These are phyloP conservation scores for Albophoma yamanashiensis DNA, from an alignment of 2,329 filamentous ascomycete genomes.

Conservation along the genomic window DNA sequence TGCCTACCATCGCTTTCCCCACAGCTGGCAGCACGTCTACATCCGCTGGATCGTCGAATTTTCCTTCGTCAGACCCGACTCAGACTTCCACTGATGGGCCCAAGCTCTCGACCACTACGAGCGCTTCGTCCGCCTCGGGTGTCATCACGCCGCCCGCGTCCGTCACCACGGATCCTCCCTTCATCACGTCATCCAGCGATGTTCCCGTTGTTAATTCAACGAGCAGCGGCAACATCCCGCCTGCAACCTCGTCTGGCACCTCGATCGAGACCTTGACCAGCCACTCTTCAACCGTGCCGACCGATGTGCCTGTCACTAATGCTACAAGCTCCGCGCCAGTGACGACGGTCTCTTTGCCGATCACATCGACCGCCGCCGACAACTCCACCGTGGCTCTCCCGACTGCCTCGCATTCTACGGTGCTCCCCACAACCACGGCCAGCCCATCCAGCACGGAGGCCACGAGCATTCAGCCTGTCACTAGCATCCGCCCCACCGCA, in stretches of 20 bases:
- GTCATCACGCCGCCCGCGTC: slow-evolving; percentile 2
- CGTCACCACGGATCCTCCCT: slow-evolving; percentile 1
- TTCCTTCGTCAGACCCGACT: slow-evolving; percentile 1
- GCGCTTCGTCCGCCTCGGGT: background rate
- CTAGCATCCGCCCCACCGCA: slow-evolving; percentile 30
- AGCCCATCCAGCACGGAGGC: slow-evolving; percentile 10
- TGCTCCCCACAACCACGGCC: slow-evolving; percentile 5
- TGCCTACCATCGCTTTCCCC: background rate
- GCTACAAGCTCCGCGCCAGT: background rate
- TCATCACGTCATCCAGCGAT: slow-evolving; percentile 4
- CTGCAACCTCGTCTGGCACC: background rate
- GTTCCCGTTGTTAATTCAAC: slow-evolving; percentile 5
- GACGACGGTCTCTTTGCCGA: background rate
- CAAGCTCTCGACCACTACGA: background rate
- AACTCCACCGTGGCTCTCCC: slow-evolving; percentile 3
- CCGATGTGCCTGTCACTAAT: slow-evolving; percentile 3
- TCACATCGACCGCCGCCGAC: background rate
- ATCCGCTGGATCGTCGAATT: background rate
- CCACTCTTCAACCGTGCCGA: slow-evolving; percentile 2
- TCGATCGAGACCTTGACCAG: background rate
- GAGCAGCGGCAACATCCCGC: background rate
- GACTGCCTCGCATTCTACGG: background rate
- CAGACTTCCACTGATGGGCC: slow-evolving; percentile 6
- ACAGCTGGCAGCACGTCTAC: background rate
- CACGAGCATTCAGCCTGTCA: slow-evolving; percentile 15